A percentile compares a stretch with the other conserved stretches of the same genome.
Evolutionary conservation across 306 rosid species (phyloP).

Genomic region (Glycine tomentella): DNA sequence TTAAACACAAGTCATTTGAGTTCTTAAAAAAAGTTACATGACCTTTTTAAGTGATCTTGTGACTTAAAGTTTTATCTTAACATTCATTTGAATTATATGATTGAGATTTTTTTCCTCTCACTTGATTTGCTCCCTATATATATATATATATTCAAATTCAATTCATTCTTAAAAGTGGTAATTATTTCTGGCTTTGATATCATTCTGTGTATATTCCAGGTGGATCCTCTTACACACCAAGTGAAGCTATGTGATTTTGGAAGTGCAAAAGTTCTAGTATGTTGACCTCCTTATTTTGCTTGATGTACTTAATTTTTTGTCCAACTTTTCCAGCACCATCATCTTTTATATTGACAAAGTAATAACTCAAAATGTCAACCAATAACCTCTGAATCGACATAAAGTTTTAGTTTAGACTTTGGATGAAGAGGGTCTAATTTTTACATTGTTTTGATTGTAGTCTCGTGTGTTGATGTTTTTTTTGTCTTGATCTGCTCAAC

Average conservation of each 20-base stretch:
- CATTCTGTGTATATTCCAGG: constrained; percentile 60
- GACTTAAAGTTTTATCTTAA: too few relatives aligned
- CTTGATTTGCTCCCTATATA: too few relatives aligned
- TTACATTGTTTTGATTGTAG: not conserved
- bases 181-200: constrained; percentile 31
- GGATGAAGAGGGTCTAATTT: not conserved
- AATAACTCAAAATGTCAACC: constrained; percentile 5
- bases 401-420: not conserved
- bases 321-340: not conserved
- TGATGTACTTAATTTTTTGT: not conserved
- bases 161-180: too few relatives aligned
- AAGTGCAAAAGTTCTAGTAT: constrained; percentile 95
- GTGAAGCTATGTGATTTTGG: constrained; percentile 98
- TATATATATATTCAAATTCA: not conserved
- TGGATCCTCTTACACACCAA: constrained; percentile 95
- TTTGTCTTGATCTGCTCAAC: not conserved
- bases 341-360: not conserved
- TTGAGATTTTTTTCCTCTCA: too few relatives aligned
- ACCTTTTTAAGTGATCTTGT: too few relatives aligned
- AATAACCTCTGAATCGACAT: not conserved
- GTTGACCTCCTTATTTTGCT: constrained; percentile 41
- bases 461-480: constrained; percentile 1
- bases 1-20: too few relatives aligned
- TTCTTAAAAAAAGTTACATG: too few relatives aligned
- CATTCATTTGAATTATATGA: too few relatives aligned